These are phyloP conservation scores for Penicillium sp. DNA, from an alignment of 2,329 filamentous ascomycete species.

Conservation along the genomic window DNA sequence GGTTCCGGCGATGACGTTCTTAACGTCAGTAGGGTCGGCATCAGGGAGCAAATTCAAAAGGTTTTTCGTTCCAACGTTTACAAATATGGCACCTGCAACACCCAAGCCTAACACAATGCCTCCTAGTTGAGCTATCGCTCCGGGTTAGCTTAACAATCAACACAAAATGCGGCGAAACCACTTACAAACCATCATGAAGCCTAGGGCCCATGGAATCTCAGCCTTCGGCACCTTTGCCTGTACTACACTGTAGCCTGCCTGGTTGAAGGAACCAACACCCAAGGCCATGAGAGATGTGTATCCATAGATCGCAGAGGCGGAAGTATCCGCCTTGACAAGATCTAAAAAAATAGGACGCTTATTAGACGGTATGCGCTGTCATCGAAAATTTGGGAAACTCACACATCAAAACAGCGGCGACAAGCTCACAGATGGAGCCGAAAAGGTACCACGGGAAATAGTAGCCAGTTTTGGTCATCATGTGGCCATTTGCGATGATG, in stretches of 20 bases:
- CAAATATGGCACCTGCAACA: not conserved
- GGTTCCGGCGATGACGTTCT: not conserved
- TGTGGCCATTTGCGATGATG: constrained; percentile 19
- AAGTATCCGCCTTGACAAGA: not conserved
- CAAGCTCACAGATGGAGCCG: constrained; percentile 22
- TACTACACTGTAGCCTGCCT: not conserved
- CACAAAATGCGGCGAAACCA: not conserved
- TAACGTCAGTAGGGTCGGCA: not conserved
- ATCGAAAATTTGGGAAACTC: not conserved
- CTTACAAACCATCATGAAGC: not conserved
- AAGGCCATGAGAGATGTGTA: not conserved
- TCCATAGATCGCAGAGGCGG: not conserved
- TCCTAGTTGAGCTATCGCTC: not conserved
- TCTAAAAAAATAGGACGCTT: not conserved
- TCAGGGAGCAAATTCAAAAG: not conserved
- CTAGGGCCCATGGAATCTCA: not conserved
- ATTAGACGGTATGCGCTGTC: not conserved
- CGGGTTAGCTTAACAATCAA: not conserved
- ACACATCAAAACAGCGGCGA: not conserved
- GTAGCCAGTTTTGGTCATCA: constrained; percentile 20
- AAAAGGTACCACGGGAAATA: constrained; percentile 27
- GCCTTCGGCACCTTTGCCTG: not conserved
- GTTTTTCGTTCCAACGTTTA: not conserved
- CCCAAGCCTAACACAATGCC: not conserved
- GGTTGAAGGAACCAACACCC: not conserved